Conservation (phyloP, 352 stramenopile species). For the Elongisporangium prolatum region DNA sequence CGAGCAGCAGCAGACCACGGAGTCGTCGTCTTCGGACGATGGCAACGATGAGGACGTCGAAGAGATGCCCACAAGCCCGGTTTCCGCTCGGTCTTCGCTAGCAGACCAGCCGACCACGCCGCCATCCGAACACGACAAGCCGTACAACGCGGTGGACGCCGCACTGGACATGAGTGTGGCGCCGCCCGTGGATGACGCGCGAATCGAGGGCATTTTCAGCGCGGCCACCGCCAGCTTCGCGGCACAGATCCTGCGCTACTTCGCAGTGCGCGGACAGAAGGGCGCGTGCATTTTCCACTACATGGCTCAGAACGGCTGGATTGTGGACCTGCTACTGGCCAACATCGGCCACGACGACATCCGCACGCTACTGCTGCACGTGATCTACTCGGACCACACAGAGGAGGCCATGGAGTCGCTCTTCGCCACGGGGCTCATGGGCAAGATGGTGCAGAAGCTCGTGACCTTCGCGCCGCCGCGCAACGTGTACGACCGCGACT, state of each 20-base stretch:
- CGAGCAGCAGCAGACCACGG: constrained; percentile 13
- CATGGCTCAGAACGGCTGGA: constrained; percentile 40
- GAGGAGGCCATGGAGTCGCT: constrained; percentile 65
- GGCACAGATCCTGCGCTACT: constrained; percentile 78
- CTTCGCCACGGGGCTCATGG: constrained; percentile 66
- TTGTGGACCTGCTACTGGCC: constrained; percentile 69
- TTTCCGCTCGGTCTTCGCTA: constrained; percentile 12
- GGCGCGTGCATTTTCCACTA: constrained; percentile 75
- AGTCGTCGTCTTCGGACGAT: constrained; percentile 29
- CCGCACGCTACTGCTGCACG: constrained; percentile 64
- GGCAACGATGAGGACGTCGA: constrained; percentile 11
- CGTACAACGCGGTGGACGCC: constrained; percentile 6
- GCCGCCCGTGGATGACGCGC: constrained; percentile 33
- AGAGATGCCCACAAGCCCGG: constrained; percentile 2
- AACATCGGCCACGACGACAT: constrained; percentile 84
- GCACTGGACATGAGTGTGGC: constrained; percentile 27
- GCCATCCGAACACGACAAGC: constrained; percentile 32
- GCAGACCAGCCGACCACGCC: constrained; percentile 3
- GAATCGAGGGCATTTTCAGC: constrained; percentile 65
- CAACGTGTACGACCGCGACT: constrained; percentile 67
- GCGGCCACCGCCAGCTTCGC: constrained; percentile 76
- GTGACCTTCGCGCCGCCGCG: constrained; percentile 67
- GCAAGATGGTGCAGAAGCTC: constrained; percentile 74
- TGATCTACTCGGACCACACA: constrained; percentile 84
- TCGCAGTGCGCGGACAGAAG: constrained; percentile 72